Percentiles rank a stretch among this genome's conserved stretches.
Conservation (phyloP, 208 protist genomes). For the Naegleria gruberi region DNA sequence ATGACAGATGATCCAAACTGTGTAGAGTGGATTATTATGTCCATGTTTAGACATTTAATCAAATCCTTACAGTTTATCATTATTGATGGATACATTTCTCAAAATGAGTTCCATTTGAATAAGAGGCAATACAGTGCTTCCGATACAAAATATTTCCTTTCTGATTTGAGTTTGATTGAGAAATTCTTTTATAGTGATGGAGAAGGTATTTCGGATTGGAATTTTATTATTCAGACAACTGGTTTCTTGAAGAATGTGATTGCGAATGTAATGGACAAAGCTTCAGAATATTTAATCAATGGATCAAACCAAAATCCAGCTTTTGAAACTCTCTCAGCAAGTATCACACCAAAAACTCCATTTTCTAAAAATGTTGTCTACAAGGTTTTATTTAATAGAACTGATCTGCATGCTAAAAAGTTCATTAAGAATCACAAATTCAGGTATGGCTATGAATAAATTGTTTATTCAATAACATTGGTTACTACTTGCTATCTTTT, state of each 20-base stretch:
- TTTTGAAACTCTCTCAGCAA: background rate
- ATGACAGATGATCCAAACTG: background rate
- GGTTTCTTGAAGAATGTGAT: background rate
- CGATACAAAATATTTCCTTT: background rate
- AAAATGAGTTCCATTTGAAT: background rate
- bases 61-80: background rate
- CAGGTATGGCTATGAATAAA: too few species aligned
- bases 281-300: background rate
- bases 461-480: too few species aligned
- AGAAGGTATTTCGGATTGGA: background rate
- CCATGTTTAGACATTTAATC: slow-evolving; percentile 7
- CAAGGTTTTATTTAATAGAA: background rate
- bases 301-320: background rate
- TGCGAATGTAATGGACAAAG: background rate
- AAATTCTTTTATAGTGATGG: background rate
- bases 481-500: too few species aligned
- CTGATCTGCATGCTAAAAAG: background rate
- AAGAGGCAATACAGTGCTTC: background rate
- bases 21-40: background rate
- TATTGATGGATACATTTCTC: background rate
- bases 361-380: background rate
- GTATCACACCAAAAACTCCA: too few species aligned
- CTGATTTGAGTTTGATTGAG: background rate
- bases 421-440: background rate
- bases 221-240: background rate